phyloP scores from a whole-genome alignment of 2,329 filamentous ascomycete species.

The Ascomycota sp. region DNA sequence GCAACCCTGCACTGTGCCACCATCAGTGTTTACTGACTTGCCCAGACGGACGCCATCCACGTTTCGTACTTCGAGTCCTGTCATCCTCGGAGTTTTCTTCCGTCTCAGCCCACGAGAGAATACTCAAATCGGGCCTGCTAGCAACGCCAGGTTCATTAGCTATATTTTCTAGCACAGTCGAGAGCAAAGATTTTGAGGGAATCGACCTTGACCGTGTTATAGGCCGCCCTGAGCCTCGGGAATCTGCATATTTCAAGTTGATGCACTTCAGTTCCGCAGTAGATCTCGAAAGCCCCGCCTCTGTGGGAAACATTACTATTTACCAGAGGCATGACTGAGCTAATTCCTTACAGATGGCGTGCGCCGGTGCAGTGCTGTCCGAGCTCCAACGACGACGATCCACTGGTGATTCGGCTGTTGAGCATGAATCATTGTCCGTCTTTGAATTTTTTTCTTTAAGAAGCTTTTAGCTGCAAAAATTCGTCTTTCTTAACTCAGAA shows the following conservation, averaged over 20 bases:
- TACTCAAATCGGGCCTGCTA: slow-evolving; percentile 23
- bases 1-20: no score
- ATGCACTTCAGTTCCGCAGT: slow-evolving; percentile 51
- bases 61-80: slow-evolving; percentile 37
- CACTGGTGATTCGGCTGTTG: slow-evolving; percentile 39
- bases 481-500: slow-evolving; percentile 65
- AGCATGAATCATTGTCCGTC: slow-evolving; percentile 23
- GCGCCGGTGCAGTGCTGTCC: slow-evolving; percentile 68
- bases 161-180: slow-evolving; percentile 5
- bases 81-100: slow-evolving; percentile 55
- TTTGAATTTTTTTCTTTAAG: slow-evolving; percentile 45
- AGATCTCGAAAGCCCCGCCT: slow-evolving; percentile 52
- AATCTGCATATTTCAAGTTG: slow-evolving; percentile 24
- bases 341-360: slow-evolving; percentile 37
- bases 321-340: not conserved
- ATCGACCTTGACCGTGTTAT: not conserved
- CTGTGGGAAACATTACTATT: slow-evolving; percentile 25
- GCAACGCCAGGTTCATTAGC: slow-evolving; percentile 3
- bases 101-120: slow-evolving; percentile 42
- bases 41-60: slow-evolving; percentile 1
- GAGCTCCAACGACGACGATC: slow-evolving; percentile 46
- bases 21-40: no score
- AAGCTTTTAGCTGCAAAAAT: slow-evolving; percentile 48
- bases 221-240: not conserved
- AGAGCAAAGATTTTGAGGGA: not conserved